Conservation (phyloP, 768 basidiomycete species). For the Trametes maxima region DNA sequence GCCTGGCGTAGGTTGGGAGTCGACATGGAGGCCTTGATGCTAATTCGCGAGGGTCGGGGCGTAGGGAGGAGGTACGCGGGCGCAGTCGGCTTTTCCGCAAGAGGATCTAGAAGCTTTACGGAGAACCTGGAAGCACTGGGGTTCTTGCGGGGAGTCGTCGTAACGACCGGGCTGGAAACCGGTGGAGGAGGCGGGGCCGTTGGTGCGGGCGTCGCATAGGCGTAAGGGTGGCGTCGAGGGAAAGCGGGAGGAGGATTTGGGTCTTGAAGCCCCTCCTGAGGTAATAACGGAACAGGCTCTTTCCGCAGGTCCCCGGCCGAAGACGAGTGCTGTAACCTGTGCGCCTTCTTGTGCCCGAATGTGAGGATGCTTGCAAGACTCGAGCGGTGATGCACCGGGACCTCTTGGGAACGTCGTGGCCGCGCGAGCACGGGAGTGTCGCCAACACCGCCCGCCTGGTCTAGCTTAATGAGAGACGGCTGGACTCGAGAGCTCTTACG, state of each 20-base stretch:
- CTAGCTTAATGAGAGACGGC: slow-evolving; percentile 47
- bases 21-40: slow-evolving; percentile 60
- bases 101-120: slow-evolving; percentile 30
- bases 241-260: slow-evolving; percentile 4
- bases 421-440: slow-evolving; percentile 53
- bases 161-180: slow-evolving; percentile 16
- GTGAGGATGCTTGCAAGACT: slow-evolving; percentile 58
- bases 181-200: slow-evolving; percentile 16
- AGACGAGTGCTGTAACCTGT: slow-evolving; percentile 25
- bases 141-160: slow-evolving; percentile 20
- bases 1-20: slow-evolving; percentile 60
- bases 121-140: slow-evolving; percentile 26
- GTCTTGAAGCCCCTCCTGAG: slow-evolving; percentile 4
- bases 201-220: slow-evolving; percentile 41
- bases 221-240: slow-evolving; percentile 52
- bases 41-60: slow-evolving; percentile 23
- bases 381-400: slow-evolving; percentile 29
- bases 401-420: slow-evolving; percentile 28
- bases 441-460: slow-evolving; percentile 61
- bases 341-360: slow-evolving; percentile 38
- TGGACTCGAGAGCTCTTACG: slow-evolving; percentile 17
- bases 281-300: slow-evolving; percentile 9
- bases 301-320: slow-evolving; percentile 23
- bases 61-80: slow-evolving; percentile 28
- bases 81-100: slow-evolving; percentile 20